Percentiles rank a stretch among this genome's conserved stretches.
Evolutionary conservation across 768 basidiomycete species (phyloP).

Genomic region (Zangia roseola): DNA sequence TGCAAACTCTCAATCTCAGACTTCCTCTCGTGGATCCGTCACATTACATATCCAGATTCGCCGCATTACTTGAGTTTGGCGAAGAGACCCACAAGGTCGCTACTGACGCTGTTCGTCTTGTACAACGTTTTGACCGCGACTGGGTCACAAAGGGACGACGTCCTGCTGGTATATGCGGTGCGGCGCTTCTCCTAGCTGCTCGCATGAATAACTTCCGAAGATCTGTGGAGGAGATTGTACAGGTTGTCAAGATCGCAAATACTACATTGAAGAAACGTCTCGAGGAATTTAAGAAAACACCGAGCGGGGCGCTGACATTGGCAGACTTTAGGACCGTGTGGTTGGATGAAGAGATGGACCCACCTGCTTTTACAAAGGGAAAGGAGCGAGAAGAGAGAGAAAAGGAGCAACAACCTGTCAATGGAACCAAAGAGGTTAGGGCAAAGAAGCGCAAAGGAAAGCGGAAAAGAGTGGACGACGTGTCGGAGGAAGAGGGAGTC

Average conservation of each 20-base stretch:
- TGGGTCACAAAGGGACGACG: conserved; percentile 97
- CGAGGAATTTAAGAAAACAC: conserved; percentile 91
- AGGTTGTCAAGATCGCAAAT: conserved; percentile 99
- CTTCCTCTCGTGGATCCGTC: conserved; percentile 93
- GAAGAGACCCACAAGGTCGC: conserved; percentile 92
- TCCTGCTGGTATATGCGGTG: conserved; percentile 97
- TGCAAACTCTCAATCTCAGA: conserved; percentile 80
- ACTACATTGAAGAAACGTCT: conserved; percentile 89
- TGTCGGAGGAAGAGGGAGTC: conserved; percentile 34
- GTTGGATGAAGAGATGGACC: conserved; percentile 90
- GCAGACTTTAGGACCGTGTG: conserved; percentile 88
- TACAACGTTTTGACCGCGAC: conserved; percentile 91
- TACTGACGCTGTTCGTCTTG: conserved; percentile 89
- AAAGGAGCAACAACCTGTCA: conserved; percentile 40
- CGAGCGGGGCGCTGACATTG: conserved; percentile 80
- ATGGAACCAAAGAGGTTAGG: conserved; percentile 25
- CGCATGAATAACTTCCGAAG: conserved; percentile 98
- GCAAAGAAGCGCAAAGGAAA: conserved; percentile 35
- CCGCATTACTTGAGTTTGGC: conserved; percentile 92
- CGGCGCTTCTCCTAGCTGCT: conserved; percentile 90
- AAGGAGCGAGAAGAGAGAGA: conserved; percentile 66
- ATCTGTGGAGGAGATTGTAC: conserved; percentile 92
- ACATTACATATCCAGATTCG: conserved; percentile 94
- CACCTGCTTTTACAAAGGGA: conserved; percentile 82
- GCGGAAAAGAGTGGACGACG: conserved; percentile 41